Percentiles rank a stretch among this genome's conserved stretches.
Evolutionary conservation across 2,329 filamentous ascomycete genomes (phyloP).

Genomic region (Diaporthe capsici): DNA sequence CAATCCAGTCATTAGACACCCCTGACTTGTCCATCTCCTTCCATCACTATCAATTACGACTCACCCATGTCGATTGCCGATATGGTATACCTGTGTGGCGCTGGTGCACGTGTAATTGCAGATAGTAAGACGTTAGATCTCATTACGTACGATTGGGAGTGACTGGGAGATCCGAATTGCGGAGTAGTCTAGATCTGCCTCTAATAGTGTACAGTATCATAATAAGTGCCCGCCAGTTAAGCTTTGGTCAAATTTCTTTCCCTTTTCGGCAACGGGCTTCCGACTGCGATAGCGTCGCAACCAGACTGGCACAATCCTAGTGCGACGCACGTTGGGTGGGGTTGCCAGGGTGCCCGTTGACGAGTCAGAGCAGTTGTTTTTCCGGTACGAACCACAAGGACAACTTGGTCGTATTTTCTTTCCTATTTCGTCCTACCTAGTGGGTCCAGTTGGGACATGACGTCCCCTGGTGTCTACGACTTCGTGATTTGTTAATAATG

Average conservation of each 20-base stretch:
- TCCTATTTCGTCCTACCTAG: neutral
- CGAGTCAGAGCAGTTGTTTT: constrained; percentile 3
- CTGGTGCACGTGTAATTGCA: neutral
- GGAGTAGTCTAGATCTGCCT: neutral
- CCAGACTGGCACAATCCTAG: neutral
- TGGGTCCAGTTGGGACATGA: neutral
- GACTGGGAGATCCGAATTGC: constrained; percentile 2
- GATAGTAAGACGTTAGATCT: neutral
- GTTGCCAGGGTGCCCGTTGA: neutral
- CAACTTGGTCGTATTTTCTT: constrained; percentile 19
- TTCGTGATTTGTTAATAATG: neutral
- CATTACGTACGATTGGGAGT: neutral
- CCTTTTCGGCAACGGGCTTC: neutral
- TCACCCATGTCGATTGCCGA: neutral
- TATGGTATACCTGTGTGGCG: neutral
- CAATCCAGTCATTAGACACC: neutral
- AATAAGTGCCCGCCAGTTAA: neutral
- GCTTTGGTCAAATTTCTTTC: constrained; percentile 23
- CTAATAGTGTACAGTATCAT: neutral
- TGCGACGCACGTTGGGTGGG: neutral
- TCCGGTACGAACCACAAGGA: too few relatives aligned
- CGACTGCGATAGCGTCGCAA: neutral
- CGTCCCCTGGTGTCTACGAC: neutral
- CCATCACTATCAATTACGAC: neutral
- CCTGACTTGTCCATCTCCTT: neutral